Conservation (phyloP, 305 asterid genomes). For the Solanum hybrid region DNA sequence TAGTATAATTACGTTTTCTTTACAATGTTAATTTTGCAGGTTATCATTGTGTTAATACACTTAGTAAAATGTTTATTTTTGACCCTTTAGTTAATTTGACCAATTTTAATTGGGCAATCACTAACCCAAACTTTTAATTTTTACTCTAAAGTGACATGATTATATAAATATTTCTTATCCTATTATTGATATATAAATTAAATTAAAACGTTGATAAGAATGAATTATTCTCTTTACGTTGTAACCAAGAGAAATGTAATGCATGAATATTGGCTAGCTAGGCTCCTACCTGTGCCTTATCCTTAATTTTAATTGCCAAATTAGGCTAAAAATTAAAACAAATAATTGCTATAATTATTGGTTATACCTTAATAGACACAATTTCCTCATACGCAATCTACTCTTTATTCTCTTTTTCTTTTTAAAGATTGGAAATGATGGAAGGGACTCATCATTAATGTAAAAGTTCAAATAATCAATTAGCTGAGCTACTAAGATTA, state of each 20-base stretch:
- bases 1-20: neutral
- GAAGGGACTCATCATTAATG: neutral
- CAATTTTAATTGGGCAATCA: neutral
- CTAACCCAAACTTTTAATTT: neutral
- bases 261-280: neutral
- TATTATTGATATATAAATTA: no score
- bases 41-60: neutral
- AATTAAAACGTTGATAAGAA: neutral
- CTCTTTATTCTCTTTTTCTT: neutral
- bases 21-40: neutral
- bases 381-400: neutral
- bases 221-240: neutral
- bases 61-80: no score
- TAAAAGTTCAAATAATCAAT: neutral
- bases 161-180: no score
- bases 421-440: neutral
- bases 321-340: neutral
- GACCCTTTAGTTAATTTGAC: neutral
- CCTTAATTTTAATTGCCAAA: neutral
- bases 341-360: neutral
- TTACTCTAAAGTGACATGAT: neutral
- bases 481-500: neutral
- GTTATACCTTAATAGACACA: neutral
- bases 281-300: neutral
- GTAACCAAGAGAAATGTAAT: neutral